These are phyloP conservation scores for Cercospora sp. DNA, from an alignment of 2,329 filamentous ascomycete species.

Conservation along the genomic window DNA sequence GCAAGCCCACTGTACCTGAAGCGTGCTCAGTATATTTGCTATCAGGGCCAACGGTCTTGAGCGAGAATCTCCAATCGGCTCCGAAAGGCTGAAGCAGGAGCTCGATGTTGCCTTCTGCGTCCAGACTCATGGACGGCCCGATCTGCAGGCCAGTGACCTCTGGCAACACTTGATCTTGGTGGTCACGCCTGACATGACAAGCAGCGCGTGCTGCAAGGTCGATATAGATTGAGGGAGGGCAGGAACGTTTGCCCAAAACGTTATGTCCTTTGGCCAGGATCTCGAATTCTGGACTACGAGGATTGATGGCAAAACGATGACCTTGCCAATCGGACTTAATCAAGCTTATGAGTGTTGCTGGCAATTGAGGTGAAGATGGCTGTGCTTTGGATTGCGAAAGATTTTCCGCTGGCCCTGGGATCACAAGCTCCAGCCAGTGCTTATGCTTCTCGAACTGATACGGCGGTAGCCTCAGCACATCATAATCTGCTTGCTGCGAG, in stretches of 20 bases:
- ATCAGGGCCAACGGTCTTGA: background rate
- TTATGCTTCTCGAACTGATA: slow-evolving; percentile 12
- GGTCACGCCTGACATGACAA: background rate
- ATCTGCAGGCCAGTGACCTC: background rate
- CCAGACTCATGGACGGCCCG: background rate
- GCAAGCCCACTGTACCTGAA: background rate
- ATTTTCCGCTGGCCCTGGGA: background rate
- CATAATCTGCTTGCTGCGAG: background rate
- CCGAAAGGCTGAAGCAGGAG: slow-evolving; percentile 3
- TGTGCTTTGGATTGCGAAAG: background rate
- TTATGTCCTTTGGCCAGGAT: slow-evolving; percentile 1
- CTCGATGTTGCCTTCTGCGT: background rate
- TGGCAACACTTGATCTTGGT: background rate
- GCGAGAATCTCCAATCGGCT: background rate
- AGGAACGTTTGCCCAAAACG: background rate
- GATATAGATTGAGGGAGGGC: background rate
- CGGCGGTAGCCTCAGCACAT: slow-evolving; percentile 8
- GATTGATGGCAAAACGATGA: slow-evolving; percentile 4
- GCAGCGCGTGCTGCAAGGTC: slow-evolving; percentile 7
- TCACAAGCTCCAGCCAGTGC: slow-evolving; percentile 15
- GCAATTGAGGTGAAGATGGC: background rate
- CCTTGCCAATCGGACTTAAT: slow-evolving; percentile 4
- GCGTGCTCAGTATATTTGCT: background rate
- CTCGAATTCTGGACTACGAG: background rate
- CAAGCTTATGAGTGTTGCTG: slow-evolving; percentile 5